These are phyloP conservation scores for Naganishia vishniacii DNA, from an alignment of 768 basidiomycete genomes.

Conservation along the genomic window DNA sequence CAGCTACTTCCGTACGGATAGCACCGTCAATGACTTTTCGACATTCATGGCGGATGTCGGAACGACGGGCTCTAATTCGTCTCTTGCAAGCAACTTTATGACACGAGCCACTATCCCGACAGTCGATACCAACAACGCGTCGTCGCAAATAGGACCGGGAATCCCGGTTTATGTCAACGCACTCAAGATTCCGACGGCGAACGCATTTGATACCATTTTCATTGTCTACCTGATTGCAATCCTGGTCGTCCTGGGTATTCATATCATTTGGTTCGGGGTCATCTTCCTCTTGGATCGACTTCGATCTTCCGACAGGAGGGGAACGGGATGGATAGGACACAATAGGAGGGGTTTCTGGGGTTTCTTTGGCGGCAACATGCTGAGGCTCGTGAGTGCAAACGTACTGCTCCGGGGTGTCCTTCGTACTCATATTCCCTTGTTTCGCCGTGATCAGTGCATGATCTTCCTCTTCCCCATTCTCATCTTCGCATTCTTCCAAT, in stretches of 20 bases:
- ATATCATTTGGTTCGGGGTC: constrained; percentile 56
- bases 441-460: constrained; percentile 55
- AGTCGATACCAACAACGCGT: constrained; percentile 31
- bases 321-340: constrained; percentile 36
- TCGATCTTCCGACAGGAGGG: constrained; percentile 34
- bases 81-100: constrained; percentile 13
- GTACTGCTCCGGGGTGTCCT: not conserved
- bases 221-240: constrained; percentile 64
- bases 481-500: constrained; percentile 80
- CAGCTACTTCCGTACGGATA: constrained; percentile 56
- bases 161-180: constrained; percentile 75
- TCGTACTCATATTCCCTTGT: not conserved
- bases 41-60: constrained; percentile 15
- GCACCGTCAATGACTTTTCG: constrained; percentile 29
- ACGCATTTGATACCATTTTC: constrained; percentile 87
- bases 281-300: constrained; percentile 47
- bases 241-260: constrained; percentile 56
- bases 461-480: constrained; percentile 63
- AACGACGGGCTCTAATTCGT: constrained; percentile 9
- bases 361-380: constrained; percentile 44
- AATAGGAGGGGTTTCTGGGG: constrained; percentile 34
- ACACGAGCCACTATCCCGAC: constrained; percentile 38
- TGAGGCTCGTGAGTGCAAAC: constrained; percentile 59
- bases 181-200: constrained; percentile 71
- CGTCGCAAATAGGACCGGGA: constrained; percentile 60